phyloP scores from a whole-genome alignment of 352 stramenopile species.

The Phytophthora ramorum region DNA sequence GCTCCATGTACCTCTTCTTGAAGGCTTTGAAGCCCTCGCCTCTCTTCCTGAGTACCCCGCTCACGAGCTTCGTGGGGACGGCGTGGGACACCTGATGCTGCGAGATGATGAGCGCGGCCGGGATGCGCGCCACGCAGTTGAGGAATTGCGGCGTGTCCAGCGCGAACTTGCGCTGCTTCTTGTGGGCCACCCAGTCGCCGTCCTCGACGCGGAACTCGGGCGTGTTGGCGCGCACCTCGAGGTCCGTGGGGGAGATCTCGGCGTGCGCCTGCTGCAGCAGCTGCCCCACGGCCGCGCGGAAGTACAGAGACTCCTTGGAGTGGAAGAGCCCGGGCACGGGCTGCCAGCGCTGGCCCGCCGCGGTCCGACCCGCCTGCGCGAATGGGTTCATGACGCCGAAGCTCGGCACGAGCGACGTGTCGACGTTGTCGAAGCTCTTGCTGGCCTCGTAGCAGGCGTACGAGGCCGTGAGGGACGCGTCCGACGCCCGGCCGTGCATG shows the following conservation, averaged over 20 bases:
- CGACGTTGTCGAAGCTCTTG: slow-evolving; percentile 37
- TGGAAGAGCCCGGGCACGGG: slow-evolving; percentile 75
- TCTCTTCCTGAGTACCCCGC: slow-evolving; percentile 71
- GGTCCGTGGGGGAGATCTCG: slow-evolving; percentile 72
- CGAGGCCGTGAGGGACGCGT: slow-evolving; percentile 24
- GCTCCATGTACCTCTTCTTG: slow-evolving; percentile 85
- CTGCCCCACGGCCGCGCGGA: slow-evolving; percentile 64
- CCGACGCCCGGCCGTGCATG: slow-evolving; percentile 18
- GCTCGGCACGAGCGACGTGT: slow-evolving; percentile 52
- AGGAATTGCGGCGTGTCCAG: slow-evolving; percentile 72
- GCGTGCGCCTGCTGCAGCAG: slow-evolving; percentile 74
- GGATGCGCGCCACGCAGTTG: slow-evolving; percentile 77
- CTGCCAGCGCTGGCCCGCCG: slow-evolving; percentile 64
- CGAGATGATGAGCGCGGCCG: slow-evolving; percentile 61
- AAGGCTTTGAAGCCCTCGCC: slow-evolving; percentile 78
- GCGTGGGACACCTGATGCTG: slow-evolving; percentile 40
- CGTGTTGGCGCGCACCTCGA: slow-evolving; percentile 86
- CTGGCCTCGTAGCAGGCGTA: slow-evolving; percentile 36
- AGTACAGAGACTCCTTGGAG: slow-evolving; percentile 86
- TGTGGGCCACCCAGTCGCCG: slow-evolving; percentile 84
- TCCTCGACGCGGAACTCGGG: slow-evolving; percentile 84
- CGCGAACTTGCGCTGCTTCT: slow-evolving; percentile 64
- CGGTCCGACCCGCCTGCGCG: slow-evolving; percentile 36
- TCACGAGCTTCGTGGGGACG: slow-evolving; percentile 47
- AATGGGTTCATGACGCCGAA: slow-evolving; percentile 78